A percentile compares a stretch with the other conserved stretches of the same genome.
phyloP scores from a whole-genome alignment of 2,329 filamentous ascomycete genomes.

The Cladophialophora exuberans region DNA sequence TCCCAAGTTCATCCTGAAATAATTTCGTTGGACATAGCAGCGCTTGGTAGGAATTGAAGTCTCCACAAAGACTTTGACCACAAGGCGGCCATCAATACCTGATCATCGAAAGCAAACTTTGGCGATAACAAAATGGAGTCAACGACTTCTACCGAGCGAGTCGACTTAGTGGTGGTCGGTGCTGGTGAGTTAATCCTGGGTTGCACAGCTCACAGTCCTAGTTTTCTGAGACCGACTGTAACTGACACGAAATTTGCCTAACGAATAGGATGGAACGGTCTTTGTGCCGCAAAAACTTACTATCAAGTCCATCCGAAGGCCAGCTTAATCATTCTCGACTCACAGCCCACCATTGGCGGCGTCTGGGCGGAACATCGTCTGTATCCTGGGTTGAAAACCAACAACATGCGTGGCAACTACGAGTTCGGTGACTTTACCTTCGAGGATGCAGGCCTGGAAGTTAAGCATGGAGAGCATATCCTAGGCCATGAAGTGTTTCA shows the following conservation, averaged over 20 bases:
- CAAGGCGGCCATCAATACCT: too few relatives aligned
- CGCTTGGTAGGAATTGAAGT: too few relatives aligned
- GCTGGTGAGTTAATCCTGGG: conserved; percentile 47
- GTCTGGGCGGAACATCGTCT: conserved; percentile 71
- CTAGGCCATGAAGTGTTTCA: conserved; percentile 58
- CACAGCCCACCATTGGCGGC: conserved; percentile 63
- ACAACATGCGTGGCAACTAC: conserved; percentile 73
- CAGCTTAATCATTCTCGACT: conserved; percentile 62
- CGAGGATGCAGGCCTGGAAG: conserved; percentile 46
- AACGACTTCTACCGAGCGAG: neutral
- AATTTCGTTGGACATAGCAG: too few relatives aligned
- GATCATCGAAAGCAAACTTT: neutral
- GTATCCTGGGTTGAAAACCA: conserved; percentile 69
- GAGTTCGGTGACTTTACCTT: conserved; percentile 76
- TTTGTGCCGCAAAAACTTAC: conserved; percentile 65
- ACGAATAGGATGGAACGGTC: conserved; percentile 62
- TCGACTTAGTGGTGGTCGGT: conserved; percentile 16
- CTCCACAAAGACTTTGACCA: too few relatives aligned
- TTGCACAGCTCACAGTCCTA: conserved; percentile 72
- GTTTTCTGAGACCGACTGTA: conserved; percentile 49
- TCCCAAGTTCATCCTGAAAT: too few relatives aligned
- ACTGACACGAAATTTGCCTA: neutral
- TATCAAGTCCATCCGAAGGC: conserved; percentile 60
- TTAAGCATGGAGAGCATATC: conserved; percentile 59
- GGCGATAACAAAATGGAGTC: neutral